phyloP scores from a whole-genome alignment of 192 early-diverging fungal genomes.

The Jimgerdemannia lactiflua region DNA sequence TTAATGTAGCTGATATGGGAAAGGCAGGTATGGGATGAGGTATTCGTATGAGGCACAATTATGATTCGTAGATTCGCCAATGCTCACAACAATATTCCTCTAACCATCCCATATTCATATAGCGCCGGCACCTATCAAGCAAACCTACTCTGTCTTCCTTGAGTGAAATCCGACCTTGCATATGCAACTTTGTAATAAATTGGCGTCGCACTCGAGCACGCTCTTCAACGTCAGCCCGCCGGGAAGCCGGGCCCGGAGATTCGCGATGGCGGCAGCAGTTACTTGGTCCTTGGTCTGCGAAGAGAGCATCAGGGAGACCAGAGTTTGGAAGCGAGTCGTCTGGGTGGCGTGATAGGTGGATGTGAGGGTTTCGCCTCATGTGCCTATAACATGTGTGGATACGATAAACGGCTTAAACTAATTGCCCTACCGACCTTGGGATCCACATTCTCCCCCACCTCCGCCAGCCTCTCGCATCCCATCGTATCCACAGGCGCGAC shows the following conservation, averaged over 20 bases:
- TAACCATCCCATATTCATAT: too few relatives aligned
- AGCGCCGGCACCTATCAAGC: too few relatives aligned
- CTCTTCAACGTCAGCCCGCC: conserved; percentile 70
- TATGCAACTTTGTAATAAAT: conserved; percentile 70
- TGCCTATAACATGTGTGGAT: background rate
- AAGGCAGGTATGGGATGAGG: background rate
- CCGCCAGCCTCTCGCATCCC: conserved; percentile 70
- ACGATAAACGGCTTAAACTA: too few relatives aligned
- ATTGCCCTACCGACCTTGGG: conserved; percentile 5
- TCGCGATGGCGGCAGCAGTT: conserved; percentile 74
- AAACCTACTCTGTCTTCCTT: conserved; percentile 63
- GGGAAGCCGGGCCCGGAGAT: conserved; percentile 57
- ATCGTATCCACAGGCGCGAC: conserved; percentile 87
- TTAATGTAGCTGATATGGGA: conserved; percentile 67
- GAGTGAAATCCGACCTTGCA: conserved; percentile 88
- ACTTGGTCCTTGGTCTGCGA: conserved; percentile 93
- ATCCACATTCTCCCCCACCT: conserved; percentile 36
- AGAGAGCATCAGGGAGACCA: conserved; percentile 86
- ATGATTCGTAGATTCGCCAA: background rate
- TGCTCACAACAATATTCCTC: background rate
- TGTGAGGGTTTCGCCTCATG: background rate
- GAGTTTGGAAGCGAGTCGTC: conserved; percentile 76
- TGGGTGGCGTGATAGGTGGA: conserved; percentile 12
- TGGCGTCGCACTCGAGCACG: conserved; percentile 57
- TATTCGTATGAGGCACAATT: conserved; percentile 1